Evolutionary conservation across 2,329 filamentous ascomycete genomes (phyloP).

Genomic region (Phaeosphaeriaceae sp.): DNA sequence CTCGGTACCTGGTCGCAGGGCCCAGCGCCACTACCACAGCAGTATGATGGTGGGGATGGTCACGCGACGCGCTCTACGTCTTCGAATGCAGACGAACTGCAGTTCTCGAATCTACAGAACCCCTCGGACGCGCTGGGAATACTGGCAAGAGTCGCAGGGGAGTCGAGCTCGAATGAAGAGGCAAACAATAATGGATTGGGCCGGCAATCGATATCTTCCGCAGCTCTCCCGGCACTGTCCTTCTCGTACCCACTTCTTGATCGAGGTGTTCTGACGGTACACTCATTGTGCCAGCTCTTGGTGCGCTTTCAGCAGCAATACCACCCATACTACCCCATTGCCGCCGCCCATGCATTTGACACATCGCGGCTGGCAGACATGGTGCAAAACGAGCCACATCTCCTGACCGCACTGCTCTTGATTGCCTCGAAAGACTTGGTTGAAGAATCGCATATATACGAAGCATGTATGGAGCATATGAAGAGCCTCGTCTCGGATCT

Average conservation of each 20-base stretch:
- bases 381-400: constrained; percentile 67
- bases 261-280: constrained; percentile 50
- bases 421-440: constrained; percentile 75
- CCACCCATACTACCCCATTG: constrained; percentile 74
- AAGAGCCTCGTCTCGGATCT: constrained; percentile 71
- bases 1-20: constrained; percentile 46
- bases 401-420: constrained; percentile 73
- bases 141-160: constrained; percentile 54
- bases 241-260: constrained; percentile 53
- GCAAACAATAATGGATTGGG: constrained; percentile 16
- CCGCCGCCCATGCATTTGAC: constrained; percentile 66
- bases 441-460: constrained; percentile 68
- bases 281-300: constrained; percentile 61
- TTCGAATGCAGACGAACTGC: constrained; percentile 42
- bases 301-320: constrained; percentile 69
- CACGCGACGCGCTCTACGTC: constrained; percentile 39
- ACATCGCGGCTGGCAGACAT: constrained; percentile 61
- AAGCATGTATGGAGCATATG: constrained; percentile 73
- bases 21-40: constrained; percentile 18
- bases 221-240: constrained; percentile 40
- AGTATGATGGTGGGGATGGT: constrained; percentile 23
- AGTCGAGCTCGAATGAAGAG: constrained; percentile 43
- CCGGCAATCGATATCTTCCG: constrained; percentile 12
- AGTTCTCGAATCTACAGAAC: constrained; percentile 56
- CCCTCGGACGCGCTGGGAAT: constrained; percentile 58